phyloP scores from a whole-genome alignment of 129 eudicot species.

The Flaveria brownii region DNA sequence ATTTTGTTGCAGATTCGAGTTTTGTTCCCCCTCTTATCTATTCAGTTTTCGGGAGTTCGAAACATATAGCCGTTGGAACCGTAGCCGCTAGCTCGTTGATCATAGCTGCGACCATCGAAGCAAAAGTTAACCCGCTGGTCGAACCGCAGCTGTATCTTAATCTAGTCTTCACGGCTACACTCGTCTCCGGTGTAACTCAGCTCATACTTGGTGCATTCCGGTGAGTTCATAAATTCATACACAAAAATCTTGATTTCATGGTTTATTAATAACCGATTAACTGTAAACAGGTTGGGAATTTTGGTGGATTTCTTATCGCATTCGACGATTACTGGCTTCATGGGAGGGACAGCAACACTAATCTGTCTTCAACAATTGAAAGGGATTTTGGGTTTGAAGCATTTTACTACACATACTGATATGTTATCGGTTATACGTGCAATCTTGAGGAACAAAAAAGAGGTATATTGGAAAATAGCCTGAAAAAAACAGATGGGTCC shows the following conservation, averaged over 20 bases:
- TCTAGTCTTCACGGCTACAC: constrained; percentile 73
- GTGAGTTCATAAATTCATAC: constrained; percentile 33
- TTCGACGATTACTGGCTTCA: constrained; percentile 85
- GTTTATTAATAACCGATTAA: background rate
- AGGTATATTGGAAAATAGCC: constrained; percentile 40
- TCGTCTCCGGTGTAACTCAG: constrained; percentile 73
- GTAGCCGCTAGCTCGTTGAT: constrained; percentile 88
- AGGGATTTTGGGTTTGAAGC: constrained; percentile 79
- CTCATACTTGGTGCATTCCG: constrained; percentile 69
- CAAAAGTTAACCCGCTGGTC: constrained; percentile 40
- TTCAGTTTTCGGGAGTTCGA: constrained; percentile 78
- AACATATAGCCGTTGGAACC: constrained; percentile 82
- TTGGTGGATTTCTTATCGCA: constrained; percentile 90
- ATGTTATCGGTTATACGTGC: constrained; percentile 54
- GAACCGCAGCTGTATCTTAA: constrained; percentile 50
- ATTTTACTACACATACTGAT: constrained; percentile 69
- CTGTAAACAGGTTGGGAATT: constrained; percentile 61
- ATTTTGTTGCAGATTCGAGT: constrained; percentile 61
- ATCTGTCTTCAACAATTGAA: constrained; percentile 80
- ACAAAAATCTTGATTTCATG: background rate
- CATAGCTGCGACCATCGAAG: constrained; percentile 53
- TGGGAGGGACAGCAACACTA: constrained; percentile 90
- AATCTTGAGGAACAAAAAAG: constrained; percentile 48
- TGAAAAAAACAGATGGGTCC: background rate
- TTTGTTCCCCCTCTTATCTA: constrained; percentile 85